These are phyloP conservation scores for Acer yangbiense DNA, from an alignment of 345 rosid genomes.

Conservation along the genomic window DNA sequence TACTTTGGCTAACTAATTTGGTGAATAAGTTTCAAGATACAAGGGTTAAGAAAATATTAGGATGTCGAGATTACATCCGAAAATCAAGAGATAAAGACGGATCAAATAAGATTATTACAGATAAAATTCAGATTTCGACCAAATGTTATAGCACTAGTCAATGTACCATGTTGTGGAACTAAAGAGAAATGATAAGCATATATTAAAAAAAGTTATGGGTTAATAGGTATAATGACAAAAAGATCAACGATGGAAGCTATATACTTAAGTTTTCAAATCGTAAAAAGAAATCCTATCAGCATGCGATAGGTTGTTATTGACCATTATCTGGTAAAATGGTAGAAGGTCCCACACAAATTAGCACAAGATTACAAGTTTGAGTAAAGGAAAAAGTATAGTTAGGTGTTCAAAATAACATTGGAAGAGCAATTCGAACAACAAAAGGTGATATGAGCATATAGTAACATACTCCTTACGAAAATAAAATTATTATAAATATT, in stretches of 20 bases:
- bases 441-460: not conserved
- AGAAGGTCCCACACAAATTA: no score
- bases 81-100: not conserved
- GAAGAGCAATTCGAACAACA: not conserved
- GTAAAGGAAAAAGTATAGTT: not conserved
- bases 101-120: not conserved
- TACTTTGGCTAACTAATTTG: not conserved
- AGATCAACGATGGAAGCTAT: no score
- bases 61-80: not conserved
- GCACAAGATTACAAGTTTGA: not conserved
- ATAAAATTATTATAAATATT: not conserved
- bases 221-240: no score
- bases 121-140: not conserved
- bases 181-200: no score
- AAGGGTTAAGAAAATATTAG: not conserved
- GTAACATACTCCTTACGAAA: not conserved
- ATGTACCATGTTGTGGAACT: not conserved
- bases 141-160: not conserved
- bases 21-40: not conserved
- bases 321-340: no score
- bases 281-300: no score
- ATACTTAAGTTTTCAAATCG: no score
- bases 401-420: not conserved
- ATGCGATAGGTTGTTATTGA: no score
- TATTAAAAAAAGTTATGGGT: no score